phyloP scores from a whole-genome alignment of 2,329 filamentous ascomycete species.

The Venturiaceae sp. region DNA sequence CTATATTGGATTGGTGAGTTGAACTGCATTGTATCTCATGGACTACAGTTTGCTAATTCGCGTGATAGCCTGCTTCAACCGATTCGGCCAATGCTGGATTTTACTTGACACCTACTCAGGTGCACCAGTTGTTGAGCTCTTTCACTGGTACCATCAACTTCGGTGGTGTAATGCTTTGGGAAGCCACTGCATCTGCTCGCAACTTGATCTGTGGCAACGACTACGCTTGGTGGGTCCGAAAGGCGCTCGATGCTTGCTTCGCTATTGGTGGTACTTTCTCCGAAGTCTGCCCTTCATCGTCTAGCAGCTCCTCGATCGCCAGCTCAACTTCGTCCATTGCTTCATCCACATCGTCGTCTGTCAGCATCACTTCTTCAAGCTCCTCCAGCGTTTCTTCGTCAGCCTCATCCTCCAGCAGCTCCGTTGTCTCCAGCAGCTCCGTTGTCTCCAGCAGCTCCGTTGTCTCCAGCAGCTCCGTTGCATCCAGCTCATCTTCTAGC shows the following conservation, averaged over 20 bases:
- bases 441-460: not conserved
- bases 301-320: slow-evolving; percentile 10
- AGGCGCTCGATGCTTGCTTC: slow-evolving; percentile 10
- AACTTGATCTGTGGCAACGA: slow-evolving; percentile 34
- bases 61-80: not conserved
- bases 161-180: slow-evolving; percentile 52
- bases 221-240: slow-evolving; percentile 40
- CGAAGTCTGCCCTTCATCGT: slow-evolving; percentile 5
- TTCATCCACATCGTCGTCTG: slow-evolving; percentile 1
- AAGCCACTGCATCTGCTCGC: slow-evolving; percentile 38
- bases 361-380: not conserved
- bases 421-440: not conserved
- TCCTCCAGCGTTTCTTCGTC: not conserved
- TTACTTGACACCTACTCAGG: slow-evolving; percentile 40
- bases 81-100: slow-evolving; percentile 19
- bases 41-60: not conserved
- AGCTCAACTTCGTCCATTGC: slow-evolving; percentile 6
- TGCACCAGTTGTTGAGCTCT: slow-evolving; percentile 31
- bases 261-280: not conserved
- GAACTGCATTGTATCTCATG: too few species aligned
- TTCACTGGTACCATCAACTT: slow-evolving; percentile 35
- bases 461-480: not conserved
- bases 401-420: not conserved
- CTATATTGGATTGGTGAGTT: slow-evolving; percentile 37
- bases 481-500: not conserved